A percentile compares a stretch with the other conserved stretches of the same genome.
Conservation (phyloP, 2,329 filamentous ascomycete species). For the Aureobasidium namibiae region DNA sequence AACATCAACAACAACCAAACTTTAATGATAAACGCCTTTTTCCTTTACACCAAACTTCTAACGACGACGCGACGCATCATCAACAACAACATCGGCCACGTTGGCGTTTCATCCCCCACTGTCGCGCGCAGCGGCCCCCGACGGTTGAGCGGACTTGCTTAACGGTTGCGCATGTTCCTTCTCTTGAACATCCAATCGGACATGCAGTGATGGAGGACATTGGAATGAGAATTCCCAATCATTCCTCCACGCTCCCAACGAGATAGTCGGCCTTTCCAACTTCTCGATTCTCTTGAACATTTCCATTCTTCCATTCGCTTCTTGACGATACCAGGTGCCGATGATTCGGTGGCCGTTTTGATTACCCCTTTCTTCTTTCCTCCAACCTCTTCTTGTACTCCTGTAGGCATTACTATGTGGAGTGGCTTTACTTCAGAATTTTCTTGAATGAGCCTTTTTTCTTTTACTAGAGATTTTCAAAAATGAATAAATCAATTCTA, state of each 20-base stretch:
- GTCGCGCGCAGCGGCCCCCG: conserved; percentile 2
- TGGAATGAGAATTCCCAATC: background rate
- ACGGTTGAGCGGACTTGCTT: background rate
- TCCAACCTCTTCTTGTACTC: background rate
- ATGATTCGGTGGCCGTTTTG: background rate
- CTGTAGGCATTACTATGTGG: background rate
- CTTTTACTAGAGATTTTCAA: background rate
- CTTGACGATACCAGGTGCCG: conserved; percentile 10
- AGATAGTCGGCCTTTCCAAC: background rate
- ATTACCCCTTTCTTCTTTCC: background rate
- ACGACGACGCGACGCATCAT: conserved; percentile 8
- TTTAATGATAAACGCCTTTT: conserved; percentile 12
- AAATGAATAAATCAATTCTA: conserved; percentile 2
- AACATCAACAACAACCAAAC: background rate
- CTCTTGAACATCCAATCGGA: background rate
- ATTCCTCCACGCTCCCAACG: background rate
- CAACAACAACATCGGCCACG: conserved; percentile 8
- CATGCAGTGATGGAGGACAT: background rate
- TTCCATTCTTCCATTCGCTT: background rate
- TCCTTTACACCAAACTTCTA: background rate
- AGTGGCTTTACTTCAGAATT: background rate
- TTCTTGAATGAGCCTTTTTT: conserved; percentile 1
- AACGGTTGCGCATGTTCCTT: conserved; percentile 3
- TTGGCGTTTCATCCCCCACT: conserved; percentile 11
- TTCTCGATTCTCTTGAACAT: conserved; percentile 7